phyloP scores from a whole-genome alignment of 2,329 filamentous ascomycete species.

The Lecanosticta acicola region DNA sequence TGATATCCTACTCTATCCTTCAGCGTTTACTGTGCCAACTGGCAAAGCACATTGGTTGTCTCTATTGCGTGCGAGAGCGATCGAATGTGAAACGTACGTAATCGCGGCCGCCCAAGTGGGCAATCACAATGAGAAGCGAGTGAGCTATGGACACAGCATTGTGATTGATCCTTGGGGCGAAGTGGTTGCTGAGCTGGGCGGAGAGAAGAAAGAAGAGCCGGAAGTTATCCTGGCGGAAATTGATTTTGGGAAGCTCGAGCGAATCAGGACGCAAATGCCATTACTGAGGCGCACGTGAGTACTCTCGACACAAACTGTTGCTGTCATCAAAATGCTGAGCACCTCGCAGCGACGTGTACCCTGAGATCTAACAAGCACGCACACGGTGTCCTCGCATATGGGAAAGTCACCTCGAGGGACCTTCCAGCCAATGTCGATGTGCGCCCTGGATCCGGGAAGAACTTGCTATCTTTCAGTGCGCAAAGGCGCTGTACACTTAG shows the following conservation, averaged over 20 bases:
- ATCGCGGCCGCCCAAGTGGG: constrained; percentile 80
- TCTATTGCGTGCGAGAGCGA: constrained; percentile 71
- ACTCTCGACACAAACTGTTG: not conserved
- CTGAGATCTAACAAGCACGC: constrained; percentile 26
- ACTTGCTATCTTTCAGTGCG: too few species aligned
- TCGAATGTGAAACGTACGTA: constrained; percentile 84
- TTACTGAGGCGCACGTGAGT: constrained; percentile 34
- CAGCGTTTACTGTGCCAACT: constrained; percentile 82
- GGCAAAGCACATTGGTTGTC: constrained; percentile 81
- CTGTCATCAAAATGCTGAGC: constrained; percentile 2
- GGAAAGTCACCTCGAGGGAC: constrained; percentile 6
- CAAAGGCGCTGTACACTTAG: too few species aligned
- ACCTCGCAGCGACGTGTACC: constrained; percentile 28
- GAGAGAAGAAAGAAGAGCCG: constrained; percentile 38
- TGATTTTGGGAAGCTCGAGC: constrained; percentile 34
- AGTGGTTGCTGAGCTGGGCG: constrained; percentile 60
- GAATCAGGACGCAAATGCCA: constrained; percentile 35
- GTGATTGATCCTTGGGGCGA: constrained; percentile 83
- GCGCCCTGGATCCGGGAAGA: too few species aligned
- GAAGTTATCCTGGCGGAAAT: constrained; percentile 39
- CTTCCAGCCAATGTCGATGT: too few species aligned
- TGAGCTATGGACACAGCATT: constrained; percentile 80
- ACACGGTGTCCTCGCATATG: too few species aligned
- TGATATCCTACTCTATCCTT: constrained; percentile 78
- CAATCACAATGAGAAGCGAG: constrained; percentile 65